Evolutionary conservation across 768 basidiomycete genomes (phyloP).

Genomic region (Hypholoma fasciculare): DNA sequence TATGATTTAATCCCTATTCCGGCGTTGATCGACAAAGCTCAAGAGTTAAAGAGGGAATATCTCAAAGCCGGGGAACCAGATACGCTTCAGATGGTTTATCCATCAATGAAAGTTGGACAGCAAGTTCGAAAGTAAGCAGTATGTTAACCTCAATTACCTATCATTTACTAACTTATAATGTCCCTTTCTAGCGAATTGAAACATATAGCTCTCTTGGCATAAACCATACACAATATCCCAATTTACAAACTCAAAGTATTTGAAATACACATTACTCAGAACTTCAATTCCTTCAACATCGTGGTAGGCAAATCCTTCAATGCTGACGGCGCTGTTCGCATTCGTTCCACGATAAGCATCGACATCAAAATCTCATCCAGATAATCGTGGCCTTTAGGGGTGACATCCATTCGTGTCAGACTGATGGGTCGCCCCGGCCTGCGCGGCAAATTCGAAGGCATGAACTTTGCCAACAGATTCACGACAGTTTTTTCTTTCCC

Average conservation of each 20-base stretch:
- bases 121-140: constrained; percentile 78
- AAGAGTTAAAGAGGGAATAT: constrained; percentile 36
- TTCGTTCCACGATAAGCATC: constrained; percentile 39
- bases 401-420: constrained; percentile 35
- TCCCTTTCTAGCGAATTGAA: constrained; percentile 62
- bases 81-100: constrained; percentile 49
- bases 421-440: constrained; percentile 33
- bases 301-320: constrained; percentile 17
- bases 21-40: constrained; percentile 47
- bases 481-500: constrained; percentile 33
- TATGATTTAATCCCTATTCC: constrained; percentile 72
- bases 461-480: constrained; percentile 38
- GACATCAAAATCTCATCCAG: constrained; percentile 45
- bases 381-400: constrained; percentile 37
- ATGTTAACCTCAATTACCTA: neutral
- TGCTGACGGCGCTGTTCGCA: constrained; percentile 35
- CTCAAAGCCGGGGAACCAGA: constrained; percentile 31
- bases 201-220: constrained; percentile 80
- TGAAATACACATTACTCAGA: constrained; percentile 4
- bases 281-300: constrained; percentile 10
- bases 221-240: constrained; percentile 18
- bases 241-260: neutral
- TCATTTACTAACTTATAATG: constrained; percentile 1
- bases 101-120: constrained; percentile 84
- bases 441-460: constrained; percentile 32